Conservation (phyloP, 2,329 filamentous ascomycete species). For the Hypoxylon sp. region DNA sequence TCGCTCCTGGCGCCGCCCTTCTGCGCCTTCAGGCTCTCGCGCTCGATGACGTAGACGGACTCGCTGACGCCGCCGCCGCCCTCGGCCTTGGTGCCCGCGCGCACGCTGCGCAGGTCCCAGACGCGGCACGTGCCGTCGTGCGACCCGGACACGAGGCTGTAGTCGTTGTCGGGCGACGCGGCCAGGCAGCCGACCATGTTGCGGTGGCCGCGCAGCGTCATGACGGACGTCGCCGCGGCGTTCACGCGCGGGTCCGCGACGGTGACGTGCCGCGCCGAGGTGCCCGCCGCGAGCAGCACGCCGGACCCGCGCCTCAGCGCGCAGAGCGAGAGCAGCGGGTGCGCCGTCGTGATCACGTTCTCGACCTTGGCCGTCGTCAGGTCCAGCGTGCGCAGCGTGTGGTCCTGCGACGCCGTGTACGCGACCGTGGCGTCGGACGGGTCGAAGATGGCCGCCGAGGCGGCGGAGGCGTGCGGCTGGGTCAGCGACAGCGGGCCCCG, state of each 20-base stretch:
- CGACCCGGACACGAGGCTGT: constrained; percentile 88
- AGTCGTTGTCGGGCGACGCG: constrained; percentile 73
- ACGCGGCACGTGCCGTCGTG: constrained; percentile 93
- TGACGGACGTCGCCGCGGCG: constrained; percentile 80
- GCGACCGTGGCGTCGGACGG: constrained; percentile 86
- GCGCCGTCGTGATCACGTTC: constrained; percentile 84
- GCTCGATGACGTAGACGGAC: constrained; percentile 79
- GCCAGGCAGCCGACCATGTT: constrained; percentile 73
- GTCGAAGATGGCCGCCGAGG: constrained; percentile 87
- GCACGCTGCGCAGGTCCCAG: constrained; percentile 87
- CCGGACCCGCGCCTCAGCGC: constrained; percentile 74
- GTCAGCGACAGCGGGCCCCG: constrained; percentile 84
- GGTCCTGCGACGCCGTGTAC: constrained; percentile 92
- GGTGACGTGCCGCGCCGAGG: constrained; percentile 86
- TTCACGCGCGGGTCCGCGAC: constrained; percentile 90
- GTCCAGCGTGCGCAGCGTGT: constrained; percentile 91
- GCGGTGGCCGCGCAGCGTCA: constrained; percentile 91
- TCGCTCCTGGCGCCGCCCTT: constrained; percentile 68
- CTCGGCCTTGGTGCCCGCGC: constrained; percentile 70
- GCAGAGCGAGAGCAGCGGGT: constrained; percentile 83
- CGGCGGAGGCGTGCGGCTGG: constrained; percentile 76
- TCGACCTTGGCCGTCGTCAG: constrained; percentile 83
- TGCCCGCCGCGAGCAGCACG: constrained; percentile 76
- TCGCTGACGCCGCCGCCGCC: constrained; percentile 75
- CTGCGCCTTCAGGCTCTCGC: constrained; percentile 77